phyloP scores from a whole-genome alignment of 2,329 filamentous ascomycete species.

The Diaporthe sp. region DNA sequence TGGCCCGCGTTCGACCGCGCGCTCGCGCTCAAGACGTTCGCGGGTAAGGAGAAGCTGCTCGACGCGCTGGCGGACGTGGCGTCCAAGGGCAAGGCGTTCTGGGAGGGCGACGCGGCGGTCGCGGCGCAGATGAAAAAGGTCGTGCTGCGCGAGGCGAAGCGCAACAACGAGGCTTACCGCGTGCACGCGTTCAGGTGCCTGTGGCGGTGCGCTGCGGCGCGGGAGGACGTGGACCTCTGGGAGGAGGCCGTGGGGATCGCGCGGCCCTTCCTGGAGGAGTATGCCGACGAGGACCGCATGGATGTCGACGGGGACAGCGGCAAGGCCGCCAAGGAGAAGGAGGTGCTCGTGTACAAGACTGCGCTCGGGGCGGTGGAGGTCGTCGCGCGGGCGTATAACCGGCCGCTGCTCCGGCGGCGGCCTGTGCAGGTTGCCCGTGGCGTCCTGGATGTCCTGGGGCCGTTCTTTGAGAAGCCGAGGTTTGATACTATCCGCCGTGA shows the following conservation, averaged over 20 bases:
- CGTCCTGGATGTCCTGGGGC: constrained; percentile 57
- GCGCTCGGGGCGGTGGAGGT: constrained; percentile 66
- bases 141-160: constrained; percentile 86
- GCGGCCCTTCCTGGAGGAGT: constrained; percentile 71
- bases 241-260: constrained; percentile 76
- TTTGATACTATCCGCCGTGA: constrained; percentile 62
- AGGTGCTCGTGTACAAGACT: constrained; percentile 59
- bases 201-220: constrained; percentile 78
- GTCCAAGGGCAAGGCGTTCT: constrained; percentile 71
- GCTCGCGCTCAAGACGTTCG: constrained; percentile 90
- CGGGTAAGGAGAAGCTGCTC: constrained; percentile 89
- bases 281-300: constrained; percentile 74
- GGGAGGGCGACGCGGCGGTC: constrained; percentile 65
- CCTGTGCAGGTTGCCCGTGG: constrained; percentile 56
- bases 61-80: constrained; percentile 85
- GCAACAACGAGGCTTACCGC: constrained; percentile 89
- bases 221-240: constrained; percentile 79
- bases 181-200: constrained; percentile 80
- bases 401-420: constrained; percentile 53
- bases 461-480: constrained; percentile 55
- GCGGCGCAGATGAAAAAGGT: constrained; percentile 83
- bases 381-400: constrained; percentile 64
- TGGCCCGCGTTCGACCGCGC: constrained; percentile 90
- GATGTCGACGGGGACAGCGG: constrained; percentile 69
- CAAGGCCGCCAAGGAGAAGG: constrained; percentile 47